Percentiles rank a stretch among this genome's conserved stretches.
Evolutionary conservation across 2,329 filamentous ascomycete genomes (phyloP).

Genomic region (Rutstroemia sp.): DNA sequence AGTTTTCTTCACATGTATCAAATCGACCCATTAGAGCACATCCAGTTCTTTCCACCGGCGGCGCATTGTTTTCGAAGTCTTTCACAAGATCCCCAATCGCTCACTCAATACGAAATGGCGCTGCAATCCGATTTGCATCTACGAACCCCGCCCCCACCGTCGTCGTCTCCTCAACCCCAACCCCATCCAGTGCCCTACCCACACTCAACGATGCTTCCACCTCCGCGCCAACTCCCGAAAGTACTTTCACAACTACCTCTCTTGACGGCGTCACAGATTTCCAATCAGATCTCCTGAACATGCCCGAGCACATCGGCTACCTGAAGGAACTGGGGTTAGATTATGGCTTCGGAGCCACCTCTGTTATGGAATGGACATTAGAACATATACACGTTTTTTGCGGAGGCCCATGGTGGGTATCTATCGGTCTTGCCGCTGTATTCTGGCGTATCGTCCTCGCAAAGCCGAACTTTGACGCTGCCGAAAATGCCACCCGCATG

Average conservation of each 20-base stretch:
- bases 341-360: constrained; percentile 75
- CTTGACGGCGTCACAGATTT: constrained; percentile 20
- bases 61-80: constrained; percentile 14
- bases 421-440: constrained; percentile 60
- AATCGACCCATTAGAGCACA: constrained; percentile 20
- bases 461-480: constrained; percentile 54
- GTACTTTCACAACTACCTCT: constrained; percentile 11
- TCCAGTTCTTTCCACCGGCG: constrained; percentile 20
- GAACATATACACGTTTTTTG: constrained; percentile 74
- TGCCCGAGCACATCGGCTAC: constrained; percentile 66
- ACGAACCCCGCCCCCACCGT: constrained; percentile 15
- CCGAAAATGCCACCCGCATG: constrained; percentile 56
- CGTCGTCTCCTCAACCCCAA: constrained; percentile 2
- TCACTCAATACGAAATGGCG: constrained; percentile 22
- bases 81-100: constrained; percentile 14
- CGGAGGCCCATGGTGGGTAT: constrained; percentile 75
- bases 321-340: constrained; percentile 77
- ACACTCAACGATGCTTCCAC: too few species aligned
- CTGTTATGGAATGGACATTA: constrained; percentile 64
- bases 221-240: constrained; percentile 1
- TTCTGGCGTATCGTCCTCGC: constrained; percentile 58
- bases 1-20: constrained; percentile 28
- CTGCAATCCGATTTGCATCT: constrained; percentile 24
- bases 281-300: constrained; percentile 13
- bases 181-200: too few species aligned